phyloP scores from a whole-genome alignment of 192 early-diverging fungal genomes.

The Coemansia sp. region DNA sequence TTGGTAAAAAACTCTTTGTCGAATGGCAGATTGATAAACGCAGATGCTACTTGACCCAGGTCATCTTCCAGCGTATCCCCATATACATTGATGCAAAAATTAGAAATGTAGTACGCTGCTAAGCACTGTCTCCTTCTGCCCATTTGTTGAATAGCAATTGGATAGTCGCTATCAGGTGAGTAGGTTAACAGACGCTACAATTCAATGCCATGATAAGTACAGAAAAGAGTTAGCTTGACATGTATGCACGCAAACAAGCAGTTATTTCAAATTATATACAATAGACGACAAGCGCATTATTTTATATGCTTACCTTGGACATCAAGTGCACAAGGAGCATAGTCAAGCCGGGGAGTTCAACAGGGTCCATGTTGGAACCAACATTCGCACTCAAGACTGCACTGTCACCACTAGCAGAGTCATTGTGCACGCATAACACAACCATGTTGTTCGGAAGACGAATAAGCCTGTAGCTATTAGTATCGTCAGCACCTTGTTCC shows the following conservation, averaged over 20 bases:
- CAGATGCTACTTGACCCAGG: slow-evolving; percentile 68
- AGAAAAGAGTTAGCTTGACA: no score
- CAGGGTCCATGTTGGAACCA: slow-evolving; percentile 55
- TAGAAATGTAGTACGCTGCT: no score
- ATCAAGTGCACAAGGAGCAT: slow-evolving; percentile 66
- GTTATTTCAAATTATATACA: no score
- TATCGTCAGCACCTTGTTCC: slow-evolving; percentile 51
- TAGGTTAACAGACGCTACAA: no score
- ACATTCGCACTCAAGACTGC: slow-evolving; percentile 59
- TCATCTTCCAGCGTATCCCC: slow-evolving; percentile 55
- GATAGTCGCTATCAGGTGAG: no score
- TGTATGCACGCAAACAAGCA: no score
- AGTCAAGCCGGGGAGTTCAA: slow-evolving; percentile 58
- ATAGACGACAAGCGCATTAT: no score
- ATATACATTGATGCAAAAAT: no score
- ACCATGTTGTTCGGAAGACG: slow-evolving; percentile 54
- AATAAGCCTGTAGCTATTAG: slow-evolving; percentile 54
- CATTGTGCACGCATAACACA: slow-evolving; percentile 54
- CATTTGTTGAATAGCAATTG: no score
- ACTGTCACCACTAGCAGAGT: slow-evolving; percentile 46
- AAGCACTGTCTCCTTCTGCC: no score
- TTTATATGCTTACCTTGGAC: slow-evolving; percentile 40
- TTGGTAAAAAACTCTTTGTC: slow-evolving; percentile 72
- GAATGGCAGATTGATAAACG: slow-evolving; percentile 85
- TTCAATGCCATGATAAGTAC: no score